phyloP scores from a whole-genome alignment of 345 rosid species.

The Dipteronia dyeriana region DNA sequence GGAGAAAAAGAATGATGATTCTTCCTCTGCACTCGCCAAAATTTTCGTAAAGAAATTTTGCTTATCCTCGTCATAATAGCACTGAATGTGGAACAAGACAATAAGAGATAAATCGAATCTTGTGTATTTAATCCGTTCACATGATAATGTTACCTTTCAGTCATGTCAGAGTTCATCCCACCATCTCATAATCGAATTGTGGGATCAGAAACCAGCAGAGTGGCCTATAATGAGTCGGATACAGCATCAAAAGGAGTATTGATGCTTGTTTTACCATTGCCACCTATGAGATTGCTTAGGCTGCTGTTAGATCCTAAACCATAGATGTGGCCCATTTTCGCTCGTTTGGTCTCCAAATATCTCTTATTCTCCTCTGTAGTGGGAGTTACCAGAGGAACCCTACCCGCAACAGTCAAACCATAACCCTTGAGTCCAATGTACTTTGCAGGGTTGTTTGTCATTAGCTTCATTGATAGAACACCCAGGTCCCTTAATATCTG shows the following conservation, averaged over 20 bases:
- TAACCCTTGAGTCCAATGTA: conserved; percentile 80
- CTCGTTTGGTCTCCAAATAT: conserved; percentile 70
- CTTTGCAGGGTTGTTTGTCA: conserved; percentile 92
- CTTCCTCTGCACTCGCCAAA: background rate
- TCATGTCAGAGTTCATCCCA: background rate
- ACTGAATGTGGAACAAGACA: background rate
- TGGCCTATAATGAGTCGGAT: conserved; percentile 18
- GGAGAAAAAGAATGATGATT: conserved; percentile 4
- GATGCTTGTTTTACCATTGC: conserved; percentile 21
- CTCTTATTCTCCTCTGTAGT: conserved; percentile 72
- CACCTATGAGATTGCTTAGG: conserved; percentile 23
- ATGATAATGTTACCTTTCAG: background rate
- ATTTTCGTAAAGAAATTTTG: background rate
- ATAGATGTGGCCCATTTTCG: conserved; percentile 80
- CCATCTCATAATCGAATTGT: background rate
- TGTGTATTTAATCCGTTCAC: background rate
- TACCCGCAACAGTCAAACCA: conserved; percentile 62
- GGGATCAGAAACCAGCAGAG: conserved; percentile 6
- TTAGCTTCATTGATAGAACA: conserved; percentile 80
- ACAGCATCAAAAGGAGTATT: conserved; percentile 20
- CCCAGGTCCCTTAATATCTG: conserved; percentile 82
- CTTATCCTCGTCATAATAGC: too few relatives aligned
- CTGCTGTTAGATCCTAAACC: conserved; percentile 43
- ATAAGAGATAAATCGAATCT: conserved; percentile 15
- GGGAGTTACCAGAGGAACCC: conserved; percentile 71